A percentile compares a stretch with the other conserved stretches of the same genome.
Evolutionary conservation across 768 basidiomycete species (phyloP).

Genomic region (Tulasnella sp.): DNA sequence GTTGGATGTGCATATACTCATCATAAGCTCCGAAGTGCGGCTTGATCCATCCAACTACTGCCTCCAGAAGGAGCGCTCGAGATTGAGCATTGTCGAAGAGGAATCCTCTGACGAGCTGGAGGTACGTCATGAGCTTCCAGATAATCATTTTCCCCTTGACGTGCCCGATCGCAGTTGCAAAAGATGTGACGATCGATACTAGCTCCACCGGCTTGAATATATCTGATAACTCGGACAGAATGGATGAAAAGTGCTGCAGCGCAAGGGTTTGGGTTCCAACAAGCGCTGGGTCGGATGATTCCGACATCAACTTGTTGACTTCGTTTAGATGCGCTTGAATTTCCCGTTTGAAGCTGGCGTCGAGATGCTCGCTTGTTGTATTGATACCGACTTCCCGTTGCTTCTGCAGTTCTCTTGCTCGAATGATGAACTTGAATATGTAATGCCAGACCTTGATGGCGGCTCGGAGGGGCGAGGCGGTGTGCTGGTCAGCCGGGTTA

Average conservation of each 20-base stretch:
- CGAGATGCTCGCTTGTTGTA: conserved; percentile 80
- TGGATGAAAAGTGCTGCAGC: conserved; percentile 86
- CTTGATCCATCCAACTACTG: conserved; percentile 89
- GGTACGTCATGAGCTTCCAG: conserved; percentile 91
- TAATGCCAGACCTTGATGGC: conserved; percentile 97
- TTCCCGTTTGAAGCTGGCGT: conserved; percentile 79
- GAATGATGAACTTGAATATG: conserved; percentile 89
- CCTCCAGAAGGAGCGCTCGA: conserved; percentile 75
- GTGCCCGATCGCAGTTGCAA: conserved; percentile 65
- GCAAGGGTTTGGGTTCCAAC: conserved; percentile 96
- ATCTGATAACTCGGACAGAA: conserved; percentile 80
- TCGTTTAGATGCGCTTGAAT: conserved; percentile 69
- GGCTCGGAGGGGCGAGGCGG: conserved; percentile 73
- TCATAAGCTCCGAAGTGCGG: conserved; percentile 92
- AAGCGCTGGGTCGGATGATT: conserved; percentile 70
- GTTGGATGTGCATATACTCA: conserved; percentile 61
- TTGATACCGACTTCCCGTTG: conserved; percentile 72
- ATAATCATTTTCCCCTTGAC: conserved; percentile 84
- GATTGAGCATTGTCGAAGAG: conserved; percentile 79
- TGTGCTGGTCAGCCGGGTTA: conserved; percentile 66
- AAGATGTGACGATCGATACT: conserved; percentile 78
- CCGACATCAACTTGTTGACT: conserved; percentile 86
- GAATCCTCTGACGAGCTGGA: conserved; percentile 85
- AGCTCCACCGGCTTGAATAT: conserved; percentile 79
- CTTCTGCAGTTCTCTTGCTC: conserved; percentile 86